Evolutionary conservation across 2,329 filamentous ascomycete species (phyloP).

Genomic region (Phialocephala subalpina): DNA sequence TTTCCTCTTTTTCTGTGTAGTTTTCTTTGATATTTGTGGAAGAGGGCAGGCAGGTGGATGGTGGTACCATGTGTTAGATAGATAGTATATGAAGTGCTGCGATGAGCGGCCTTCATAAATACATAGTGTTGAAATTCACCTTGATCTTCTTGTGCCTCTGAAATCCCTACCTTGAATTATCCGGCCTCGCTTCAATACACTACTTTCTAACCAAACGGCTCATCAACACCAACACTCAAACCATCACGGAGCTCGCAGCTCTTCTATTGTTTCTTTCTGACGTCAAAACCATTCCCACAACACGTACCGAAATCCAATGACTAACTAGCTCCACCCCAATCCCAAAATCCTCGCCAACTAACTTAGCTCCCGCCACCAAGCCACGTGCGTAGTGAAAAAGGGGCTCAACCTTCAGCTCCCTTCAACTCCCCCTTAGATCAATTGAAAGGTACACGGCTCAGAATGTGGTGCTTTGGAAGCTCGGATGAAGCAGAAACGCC

Average conservation of each 20-base stretch:
- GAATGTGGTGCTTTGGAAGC: background rate
- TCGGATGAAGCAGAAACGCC: conserved; percentile 1
- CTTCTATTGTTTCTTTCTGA: no score
- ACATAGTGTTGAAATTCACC: conserved; percentile 17
- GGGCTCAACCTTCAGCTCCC: background rate
- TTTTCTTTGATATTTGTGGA: conserved; percentile 7
- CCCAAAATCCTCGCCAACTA: background rate
- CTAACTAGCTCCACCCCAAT: background rate
- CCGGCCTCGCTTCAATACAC: no score
- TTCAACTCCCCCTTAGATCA: background rate
- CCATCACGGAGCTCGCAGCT: no score
- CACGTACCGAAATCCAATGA: no score
- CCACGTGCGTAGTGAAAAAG: background rate
- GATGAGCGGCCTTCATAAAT: conserved; percentile 14
- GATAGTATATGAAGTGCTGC: conserved; percentile 6
- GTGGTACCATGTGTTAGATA: conserved; percentile 17
- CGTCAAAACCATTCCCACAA: no score
- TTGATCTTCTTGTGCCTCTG: background rate
- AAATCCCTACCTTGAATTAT: background rate
- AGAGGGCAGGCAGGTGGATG: background rate
- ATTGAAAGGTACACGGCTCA: background rate
- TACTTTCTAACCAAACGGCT: no score
- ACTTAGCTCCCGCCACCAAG: background rate
- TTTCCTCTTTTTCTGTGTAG: conserved; percentile 3
- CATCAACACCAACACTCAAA: no score